Evolutionary conservation across 2,329 filamentous ascomycete genomes (phyloP).

Genomic region (Xylogone sp.): DNA sequence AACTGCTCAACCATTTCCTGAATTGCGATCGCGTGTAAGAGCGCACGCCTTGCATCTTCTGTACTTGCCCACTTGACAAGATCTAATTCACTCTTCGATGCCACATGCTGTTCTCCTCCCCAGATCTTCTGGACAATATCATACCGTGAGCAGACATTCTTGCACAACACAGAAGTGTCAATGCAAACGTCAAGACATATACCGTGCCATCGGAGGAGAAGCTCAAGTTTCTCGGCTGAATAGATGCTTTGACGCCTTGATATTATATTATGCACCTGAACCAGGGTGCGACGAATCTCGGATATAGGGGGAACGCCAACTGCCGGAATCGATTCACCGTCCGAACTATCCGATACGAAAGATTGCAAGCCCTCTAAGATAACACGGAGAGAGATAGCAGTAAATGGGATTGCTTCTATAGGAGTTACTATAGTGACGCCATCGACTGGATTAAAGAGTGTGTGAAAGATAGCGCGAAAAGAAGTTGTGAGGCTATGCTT

Average conservation of each 20-base stretch:
- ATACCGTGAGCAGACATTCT: constrained; percentile 34
- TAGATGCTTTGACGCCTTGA: constrained; percentile 32
- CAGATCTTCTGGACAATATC: constrained; percentile 36
- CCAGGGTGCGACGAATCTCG: constrained; percentile 35
- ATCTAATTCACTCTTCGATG: constrained; percentile 29
- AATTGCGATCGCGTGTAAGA: constrained; percentile 40
- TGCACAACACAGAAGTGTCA: constrained; percentile 35
- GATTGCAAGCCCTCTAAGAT: constrained; percentile 41
- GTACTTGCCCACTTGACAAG: constrained; percentile 34
- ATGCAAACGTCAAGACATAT: constrained; percentile 39
- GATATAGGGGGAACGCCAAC: constrained; percentile 36
- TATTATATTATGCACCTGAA: constrained; percentile 35
- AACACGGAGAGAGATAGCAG: constrained; percentile 37
- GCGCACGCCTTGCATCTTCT: constrained; percentile 34
- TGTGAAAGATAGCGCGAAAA: constrained; percentile 36
- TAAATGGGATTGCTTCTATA: constrained; percentile 18
- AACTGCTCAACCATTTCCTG: constrained; percentile 42
- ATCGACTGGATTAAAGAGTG: constrained; percentile 32
- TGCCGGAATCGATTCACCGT: constrained; percentile 27
- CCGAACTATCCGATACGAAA: constrained; percentile 35
- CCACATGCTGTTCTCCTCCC: constrained; percentile 17
- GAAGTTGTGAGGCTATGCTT: constrained; percentile 29
- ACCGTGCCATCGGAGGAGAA: constrained; percentile 40
- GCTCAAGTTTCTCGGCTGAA: constrained; percentile 33
- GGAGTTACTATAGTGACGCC: constrained; percentile 24